Conservation (phyloP, 2,329 filamentous ascomycete genomes). For the Aspergillus sclerotialis region DNA sequence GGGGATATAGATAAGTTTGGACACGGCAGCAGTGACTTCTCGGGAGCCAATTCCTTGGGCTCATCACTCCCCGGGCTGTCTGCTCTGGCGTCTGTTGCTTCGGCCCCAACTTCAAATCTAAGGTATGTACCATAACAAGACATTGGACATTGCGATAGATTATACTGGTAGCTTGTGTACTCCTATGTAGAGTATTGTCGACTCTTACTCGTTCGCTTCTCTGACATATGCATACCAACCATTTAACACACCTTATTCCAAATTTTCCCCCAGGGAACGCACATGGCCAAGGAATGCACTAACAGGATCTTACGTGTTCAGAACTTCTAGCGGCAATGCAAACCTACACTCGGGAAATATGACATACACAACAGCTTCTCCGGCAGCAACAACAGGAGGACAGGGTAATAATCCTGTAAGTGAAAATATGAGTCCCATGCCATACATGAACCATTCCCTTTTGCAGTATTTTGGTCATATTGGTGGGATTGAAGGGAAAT, state of each 20-base stretch:
- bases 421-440: slow-evolving; percentile 14
- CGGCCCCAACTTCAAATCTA: slow-evolving; percentile 44
- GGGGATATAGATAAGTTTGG: slow-evolving; percentile 23
- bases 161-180: not conserved
- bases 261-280: slow-evolving; percentile 1
- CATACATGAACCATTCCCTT: slow-evolving; percentile 4
- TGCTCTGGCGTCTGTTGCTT: slow-evolving; percentile 53
- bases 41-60: slow-evolving; percentile 25
- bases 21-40: slow-evolving; percentile 19
- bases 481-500: too few species aligned
- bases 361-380: slow-evolving; percentile 57
- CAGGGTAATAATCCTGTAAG: slow-evolving; percentile 46
- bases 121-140: slow-evolving; percentile 36
- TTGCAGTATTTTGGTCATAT: slow-evolving; percentile 4
- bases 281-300: slow-evolving; percentile 6
- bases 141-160: not conserved
- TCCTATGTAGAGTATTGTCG: not conserved
- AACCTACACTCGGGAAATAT: slow-evolving; percentile 51
- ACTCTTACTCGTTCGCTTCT: slow-evolving; percentile 1
- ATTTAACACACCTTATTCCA: too few species aligned
- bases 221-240: too few species aligned
- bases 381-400: slow-evolving; percentile 58
- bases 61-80: slow-evolving; percentile 51
- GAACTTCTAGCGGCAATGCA: slow-evolving; percentile 36
- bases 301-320: slow-evolving; percentile 16